Percentiles rank a stretch among this genome's conserved stretches.
Evolutionary conservation across 1,139 yeast genomes (phyloP).

Genomic region (Saccharomycopsis hybrid): DNA sequence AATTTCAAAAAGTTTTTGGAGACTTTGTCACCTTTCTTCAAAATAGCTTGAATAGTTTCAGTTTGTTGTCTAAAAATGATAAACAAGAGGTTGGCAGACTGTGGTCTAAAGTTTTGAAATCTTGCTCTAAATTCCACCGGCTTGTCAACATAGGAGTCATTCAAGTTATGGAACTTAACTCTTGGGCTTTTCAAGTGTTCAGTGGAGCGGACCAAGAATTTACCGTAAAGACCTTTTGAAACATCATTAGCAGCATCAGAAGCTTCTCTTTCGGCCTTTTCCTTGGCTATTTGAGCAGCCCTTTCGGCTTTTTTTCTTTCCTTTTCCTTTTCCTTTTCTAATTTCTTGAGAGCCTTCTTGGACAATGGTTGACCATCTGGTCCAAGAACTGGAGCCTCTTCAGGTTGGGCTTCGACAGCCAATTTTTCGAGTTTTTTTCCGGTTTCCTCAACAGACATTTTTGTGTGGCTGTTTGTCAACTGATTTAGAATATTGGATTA

Average conservation of each 20-base stretch:
- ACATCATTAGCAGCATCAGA: conserved; percentile 77
- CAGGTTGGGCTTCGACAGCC: conserved; percentile 11
- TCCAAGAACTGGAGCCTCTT: conserved; percentile 36
- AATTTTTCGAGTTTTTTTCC: conserved; percentile 10
- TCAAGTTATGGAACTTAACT: conserved; percentile 47
- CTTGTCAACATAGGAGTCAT: conserved; percentile 62
- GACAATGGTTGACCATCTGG: conserved; percentile 94
- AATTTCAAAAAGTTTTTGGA: conserved; percentile 97
- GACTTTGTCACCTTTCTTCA: conserved; percentile 59
- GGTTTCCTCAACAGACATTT: conserved; percentile 13
- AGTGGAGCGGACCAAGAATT: conserved; percentile 75
- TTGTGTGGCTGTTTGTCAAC: too few species aligned
- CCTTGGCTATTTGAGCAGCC: conserved; percentile 82
- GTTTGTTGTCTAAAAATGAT: conserved; percentile 87
- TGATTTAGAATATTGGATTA: too few species aligned
- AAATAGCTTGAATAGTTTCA: conserved; percentile 73
- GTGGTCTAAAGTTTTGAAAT: conserved; percentile 87
- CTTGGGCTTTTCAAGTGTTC: conserved; percentile 57
- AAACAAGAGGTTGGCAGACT: conserved; percentile 92
- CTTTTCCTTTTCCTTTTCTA: conserved; percentile 90
- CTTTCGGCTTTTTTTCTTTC: conserved; percentile 89
- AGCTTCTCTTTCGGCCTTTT: conserved; percentile 77
- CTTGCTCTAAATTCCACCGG: conserved; percentile 87
- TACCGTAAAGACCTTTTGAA: conserved; percentile 85
- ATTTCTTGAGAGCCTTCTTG: conserved; percentile 90